phyloP scores from a whole-genome alignment of 169 alveolate species.

The Plasmodium malariae region DNA sequence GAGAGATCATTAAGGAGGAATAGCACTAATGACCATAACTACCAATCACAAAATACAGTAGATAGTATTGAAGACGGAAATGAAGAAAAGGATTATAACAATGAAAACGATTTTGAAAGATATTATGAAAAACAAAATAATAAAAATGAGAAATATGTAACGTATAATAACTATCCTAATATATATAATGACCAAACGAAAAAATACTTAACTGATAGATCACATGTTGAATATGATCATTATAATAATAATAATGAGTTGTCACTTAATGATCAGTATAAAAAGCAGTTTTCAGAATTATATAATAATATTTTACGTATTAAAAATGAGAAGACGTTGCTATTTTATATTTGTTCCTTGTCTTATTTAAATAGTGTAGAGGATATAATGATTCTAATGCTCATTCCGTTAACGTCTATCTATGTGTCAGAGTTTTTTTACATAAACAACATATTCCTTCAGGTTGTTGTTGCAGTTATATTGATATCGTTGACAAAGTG shows the following conservation, averaged over 20 bases:
- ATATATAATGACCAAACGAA: constrained; percentile 20
- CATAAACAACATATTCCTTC: constrained; percentile 1
- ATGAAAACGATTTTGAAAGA: constrained; percentile 42
- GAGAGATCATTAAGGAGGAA: not conserved
- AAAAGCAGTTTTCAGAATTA: constrained; percentile 21
- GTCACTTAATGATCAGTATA: constrained; percentile 29
- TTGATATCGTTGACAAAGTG: constrained; percentile 60
- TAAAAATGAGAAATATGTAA: not conserved
- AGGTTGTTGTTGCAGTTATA: constrained; percentile 28
- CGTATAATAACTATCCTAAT: constrained; percentile 12
- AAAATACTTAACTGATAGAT: constrained; percentile 18
- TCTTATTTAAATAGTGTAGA: constrained; percentile 63
- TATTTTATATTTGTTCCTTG: constrained; percentile 24
- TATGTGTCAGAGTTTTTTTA: constrained; percentile 37
- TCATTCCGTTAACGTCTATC: constrained; percentile 49
- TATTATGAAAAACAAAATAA: constrained; percentile 28
- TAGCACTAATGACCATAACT: not conserved
- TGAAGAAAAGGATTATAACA: constrained; percentile 2
- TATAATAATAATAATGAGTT: not conserved
- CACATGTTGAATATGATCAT: constrained; percentile 16
- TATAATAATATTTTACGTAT: not conserved
- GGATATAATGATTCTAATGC: constrained; percentile 35
- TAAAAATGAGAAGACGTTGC: constrained; percentile 7
- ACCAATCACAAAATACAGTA: not conserved
- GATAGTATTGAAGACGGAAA: constrained; percentile 10